phyloP scores from a whole-genome alignment of 75 land plant species.

The Pinus albicaulis region DNA sequence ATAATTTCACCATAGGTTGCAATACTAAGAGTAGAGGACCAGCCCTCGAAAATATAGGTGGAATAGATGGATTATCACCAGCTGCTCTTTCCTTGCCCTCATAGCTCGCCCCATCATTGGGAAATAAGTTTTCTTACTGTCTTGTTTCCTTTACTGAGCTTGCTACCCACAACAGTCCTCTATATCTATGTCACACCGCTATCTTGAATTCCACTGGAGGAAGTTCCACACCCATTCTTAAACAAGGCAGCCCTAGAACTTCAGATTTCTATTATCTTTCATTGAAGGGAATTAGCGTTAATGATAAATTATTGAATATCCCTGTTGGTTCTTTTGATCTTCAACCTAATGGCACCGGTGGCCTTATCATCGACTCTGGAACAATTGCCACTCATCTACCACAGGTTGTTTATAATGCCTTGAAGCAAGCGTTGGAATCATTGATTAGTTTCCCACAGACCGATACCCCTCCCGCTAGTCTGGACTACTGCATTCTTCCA shows the following conservation, averaged over 20 bases:
- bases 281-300: constrained; percentile 26
- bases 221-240: constrained; percentile 11
- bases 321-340: constrained; percentile 12
- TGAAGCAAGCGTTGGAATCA: no score
- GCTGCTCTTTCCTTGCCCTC: constrained; percentile 31
- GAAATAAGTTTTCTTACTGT: constrained; percentile 34
- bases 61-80: constrained; percentile 25
- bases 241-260: not conserved
- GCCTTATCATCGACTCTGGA: constrained; percentile 26
- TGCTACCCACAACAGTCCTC: constrained; percentile 11
- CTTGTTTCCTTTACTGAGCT: constrained; percentile 10
- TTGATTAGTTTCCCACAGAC: no score
- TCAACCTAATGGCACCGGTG: constrained; percentile 14
- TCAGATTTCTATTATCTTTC: constrained; percentile 22
- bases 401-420: no score
- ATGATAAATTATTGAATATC: constrained; percentile 5
- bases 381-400: constrained; percentile 20
- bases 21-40: constrained; percentile 12
- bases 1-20: constrained; percentile 35
- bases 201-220: not conserved
- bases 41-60: constrained; percentile 4
- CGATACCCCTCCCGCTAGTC: no score
- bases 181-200: constrained; percentile 6
- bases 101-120: constrained; percentile 17
- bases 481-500: no score